Evolutionary conservation across 1,284 basidiomycete species (phyloP), one percentile per base, ranked within the genome.

Genomic region (Inonotus hispidus): DNA sequence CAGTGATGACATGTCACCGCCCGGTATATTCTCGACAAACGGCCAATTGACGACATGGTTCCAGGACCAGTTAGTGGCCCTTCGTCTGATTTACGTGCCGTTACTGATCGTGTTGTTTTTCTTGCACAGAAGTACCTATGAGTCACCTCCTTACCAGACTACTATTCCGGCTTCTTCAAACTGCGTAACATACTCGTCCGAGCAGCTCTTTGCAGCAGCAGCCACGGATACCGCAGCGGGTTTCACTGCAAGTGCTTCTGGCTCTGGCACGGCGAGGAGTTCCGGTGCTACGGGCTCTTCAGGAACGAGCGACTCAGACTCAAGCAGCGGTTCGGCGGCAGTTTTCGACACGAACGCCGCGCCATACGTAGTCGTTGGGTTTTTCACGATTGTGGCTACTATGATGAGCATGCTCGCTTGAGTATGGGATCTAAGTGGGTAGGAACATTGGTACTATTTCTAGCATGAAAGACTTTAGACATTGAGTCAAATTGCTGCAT

Each of bases 121-220:
- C 29, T 25, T n/a, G 3, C 13, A 32, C 27, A 49, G 38, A 5
- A 60, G 57, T 23, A 45, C 58, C 25, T 27, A 45, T 3, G 46
- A 49, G 55, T 71, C 69, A 7, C 68, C 73, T 16, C 73, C 72
- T 2, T 75, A 72, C 68, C 71, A 68, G 8, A 69, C 74, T 19
- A 66, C 64, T 21, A 65, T 72, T 56, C 72, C 72, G 6, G 64
- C 71, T 0, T 71, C 72, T 2, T 72, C 71, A 14, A 72, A 73
- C 68, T 76, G 74, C 67, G 63, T 67, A 21, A 74, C 74, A 0
- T 74, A 71, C 65, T 65, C 68, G 49, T 74, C 73, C 0, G 60
- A 69, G 14, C 70, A 71, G 50, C 66, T 77, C 6, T 76, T 71
- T 68, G 69, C 72, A 4, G 63, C 66, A 8, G 58, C 65, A 16